Evolutionary conservation across 768 basidiomycete species (phyloP).

Genomic region (Amanita brunnescens): DNA sequence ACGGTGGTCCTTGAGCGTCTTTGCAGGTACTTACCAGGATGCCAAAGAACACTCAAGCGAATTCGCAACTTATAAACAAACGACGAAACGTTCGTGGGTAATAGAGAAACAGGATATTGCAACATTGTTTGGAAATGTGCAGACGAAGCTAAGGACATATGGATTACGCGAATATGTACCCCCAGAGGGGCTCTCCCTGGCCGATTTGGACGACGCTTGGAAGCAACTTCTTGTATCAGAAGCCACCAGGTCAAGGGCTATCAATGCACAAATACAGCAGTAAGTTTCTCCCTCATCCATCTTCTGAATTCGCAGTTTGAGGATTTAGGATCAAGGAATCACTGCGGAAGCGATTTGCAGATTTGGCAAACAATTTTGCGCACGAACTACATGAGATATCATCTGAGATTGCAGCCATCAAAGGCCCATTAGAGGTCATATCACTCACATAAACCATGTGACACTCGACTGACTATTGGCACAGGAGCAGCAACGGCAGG

Average conservation of each 20-base stretch:
- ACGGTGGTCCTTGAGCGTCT: constrained; percentile 58
- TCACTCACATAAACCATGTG: background rate
- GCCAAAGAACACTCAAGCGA: constrained; percentile 68
- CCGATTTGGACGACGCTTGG: constrained; percentile 78
- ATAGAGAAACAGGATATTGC: constrained; percentile 83
- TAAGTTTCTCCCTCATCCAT: constrained; percentile 28
- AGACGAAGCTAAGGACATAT: constrained; percentile 91
- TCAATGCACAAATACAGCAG: constrained; percentile 88
- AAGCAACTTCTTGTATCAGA: constrained; percentile 62
- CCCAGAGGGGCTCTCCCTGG: constrained; percentile 54
- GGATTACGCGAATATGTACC: constrained; percentile 80
- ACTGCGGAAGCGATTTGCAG: constrained; percentile 69
- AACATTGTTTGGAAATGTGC: constrained; percentile 85
- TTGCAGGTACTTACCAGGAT: constrained; percentile 70
- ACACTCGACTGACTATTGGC: background rate
- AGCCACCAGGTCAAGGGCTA: constrained; percentile 64
- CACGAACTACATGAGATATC: constrained; percentile 57
- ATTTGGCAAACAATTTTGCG: constrained; percentile 70
- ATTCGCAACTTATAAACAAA: constrained; percentile 78
- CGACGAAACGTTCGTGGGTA: constrained; percentile 81
- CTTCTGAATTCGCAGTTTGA: background rate
- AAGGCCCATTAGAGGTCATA: constrained; percentile 66
- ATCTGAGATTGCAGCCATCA: constrained; percentile 61
- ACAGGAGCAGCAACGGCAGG: constrained; percentile 68
- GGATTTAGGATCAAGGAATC: constrained; percentile 69